Conservation (phyloP, 129 eudicot genomes). For the Cynara cardunculus region DNA sequence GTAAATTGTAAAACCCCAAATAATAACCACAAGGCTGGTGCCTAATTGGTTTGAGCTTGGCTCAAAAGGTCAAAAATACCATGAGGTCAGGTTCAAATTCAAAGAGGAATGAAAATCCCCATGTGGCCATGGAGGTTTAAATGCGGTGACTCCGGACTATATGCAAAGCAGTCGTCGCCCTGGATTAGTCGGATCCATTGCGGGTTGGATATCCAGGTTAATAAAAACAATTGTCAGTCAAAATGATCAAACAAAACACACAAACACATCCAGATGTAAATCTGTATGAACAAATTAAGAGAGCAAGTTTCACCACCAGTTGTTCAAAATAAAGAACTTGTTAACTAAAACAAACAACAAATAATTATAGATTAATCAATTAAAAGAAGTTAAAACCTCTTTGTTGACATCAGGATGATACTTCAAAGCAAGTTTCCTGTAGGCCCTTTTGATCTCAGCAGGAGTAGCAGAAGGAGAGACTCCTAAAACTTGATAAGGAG, state of each 20-base stretch:
- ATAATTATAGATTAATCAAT: neutral
- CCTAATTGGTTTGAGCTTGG: too few species aligned
- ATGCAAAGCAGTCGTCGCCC: too few species aligned
- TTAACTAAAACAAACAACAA: neutral
- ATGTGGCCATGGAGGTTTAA: too few species aligned
- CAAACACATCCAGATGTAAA: neutral
- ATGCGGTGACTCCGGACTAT: too few species aligned
- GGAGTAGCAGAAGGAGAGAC: slow-evolving; percentile 82
- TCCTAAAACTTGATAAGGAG: slow-evolving; percentile 88
- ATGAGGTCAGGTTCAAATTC: too few species aligned
- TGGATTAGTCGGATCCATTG: too few species aligned
- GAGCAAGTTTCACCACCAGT: neutral
- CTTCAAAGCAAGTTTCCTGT: slow-evolving; percentile 87
- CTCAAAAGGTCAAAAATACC: too few species aligned
- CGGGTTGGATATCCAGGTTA: too few species aligned
- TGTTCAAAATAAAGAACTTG: neutral
- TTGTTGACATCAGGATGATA: slow-evolving; percentile 98
- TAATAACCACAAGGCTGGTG: too few species aligned
- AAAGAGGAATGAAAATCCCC: too few species aligned
- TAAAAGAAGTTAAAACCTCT: slow-evolving; percentile 38
- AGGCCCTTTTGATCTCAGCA: slow-evolving; percentile 86
- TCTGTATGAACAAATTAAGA: neutral
- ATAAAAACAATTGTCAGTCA: too few species aligned
- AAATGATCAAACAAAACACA: neutral
- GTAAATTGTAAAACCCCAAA: neutral